Evolutionary conservation across 768 basidiomycete genomes (phyloP).

Genomic region (Cystofilobasidium bisporidii): DNA sequence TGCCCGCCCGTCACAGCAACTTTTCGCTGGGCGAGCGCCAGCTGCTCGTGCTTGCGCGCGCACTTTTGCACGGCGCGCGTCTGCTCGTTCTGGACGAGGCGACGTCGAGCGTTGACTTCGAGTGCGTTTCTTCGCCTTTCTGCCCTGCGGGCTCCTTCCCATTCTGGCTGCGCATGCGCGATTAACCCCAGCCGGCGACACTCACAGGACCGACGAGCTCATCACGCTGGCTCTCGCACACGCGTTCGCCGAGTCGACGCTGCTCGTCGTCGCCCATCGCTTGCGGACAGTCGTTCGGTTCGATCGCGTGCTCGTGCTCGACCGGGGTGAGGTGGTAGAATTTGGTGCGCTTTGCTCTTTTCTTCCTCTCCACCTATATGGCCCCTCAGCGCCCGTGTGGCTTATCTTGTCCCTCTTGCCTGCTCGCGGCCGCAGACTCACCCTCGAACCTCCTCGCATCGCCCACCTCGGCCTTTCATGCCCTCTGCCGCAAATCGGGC

Average conservation of each 20-base stretch:
- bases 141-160: neutral
- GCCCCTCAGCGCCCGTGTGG: neutral
- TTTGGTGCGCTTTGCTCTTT: conserved; percentile 30
- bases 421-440: neutral
- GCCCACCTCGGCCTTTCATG: conserved; percentile 1
- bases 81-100: conserved; percentile 40
- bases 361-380: neutral
- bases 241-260: conserved; percentile 35
- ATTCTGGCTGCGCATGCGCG: too few species aligned
- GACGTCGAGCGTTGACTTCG: conserved; percentile 39
- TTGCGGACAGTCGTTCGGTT: conserved; percentile 39
- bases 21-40: conserved; percentile 39
- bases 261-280: conserved; percentile 40
- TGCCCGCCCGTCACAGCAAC: conserved; percentile 25
- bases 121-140: conserved; percentile 29
- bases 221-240: conserved; percentile 38
- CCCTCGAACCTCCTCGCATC: neutral
- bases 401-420: too few species aligned
- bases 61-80: conserved; percentile 36
- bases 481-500: conserved; percentile 3
- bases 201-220: conserved; percentile 37
- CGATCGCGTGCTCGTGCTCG: conserved; percentile 36
- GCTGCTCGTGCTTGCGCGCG: conserved; percentile 37
- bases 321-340: conserved; percentile 36
- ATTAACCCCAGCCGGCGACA: too few species aligned